Evolutionary conservation across 495 filamentous ascomycete species (phyloP).

Genomic region (Aspergillus olivimuriae): DNA sequence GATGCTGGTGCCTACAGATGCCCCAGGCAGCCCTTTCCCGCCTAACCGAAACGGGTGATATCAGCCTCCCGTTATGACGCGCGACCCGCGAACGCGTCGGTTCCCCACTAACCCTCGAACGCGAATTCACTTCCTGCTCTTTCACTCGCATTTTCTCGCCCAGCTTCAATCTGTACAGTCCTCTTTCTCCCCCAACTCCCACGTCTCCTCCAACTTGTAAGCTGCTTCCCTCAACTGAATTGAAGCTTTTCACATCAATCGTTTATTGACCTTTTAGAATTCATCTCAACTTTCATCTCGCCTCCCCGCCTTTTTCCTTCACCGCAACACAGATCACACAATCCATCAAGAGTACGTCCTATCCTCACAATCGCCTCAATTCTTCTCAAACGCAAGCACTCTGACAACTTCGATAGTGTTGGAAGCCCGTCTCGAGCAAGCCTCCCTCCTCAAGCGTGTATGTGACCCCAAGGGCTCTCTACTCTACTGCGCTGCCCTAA

Average conservation of each 20-base stretch:
- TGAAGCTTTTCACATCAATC: background rate
- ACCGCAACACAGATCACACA: conserved; percentile 11
- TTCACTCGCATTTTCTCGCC: conserved; percentile 19
- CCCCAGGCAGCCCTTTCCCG: background rate
- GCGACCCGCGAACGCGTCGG: conserved; percentile 21
- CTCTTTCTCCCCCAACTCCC: conserved; percentile 1
- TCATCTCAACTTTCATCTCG: conserved; percentile 5
- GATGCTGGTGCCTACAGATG: background rate
- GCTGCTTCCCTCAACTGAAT: background rate
- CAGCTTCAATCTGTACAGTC: conserved; percentile 11
- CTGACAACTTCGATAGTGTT: conserved; percentile 57
- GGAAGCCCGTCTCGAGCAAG: conserved; percentile 95
- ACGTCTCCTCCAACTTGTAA: background rate
- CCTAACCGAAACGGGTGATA: conserved; percentile 31
- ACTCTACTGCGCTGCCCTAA: conserved; percentile 1
- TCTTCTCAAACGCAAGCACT: background rate
- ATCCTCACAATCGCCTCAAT: too few relatives aligned
- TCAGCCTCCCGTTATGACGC: conserved; percentile 29
- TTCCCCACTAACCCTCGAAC: conserved; percentile 31
- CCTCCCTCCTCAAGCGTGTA: conserved; percentile 92
- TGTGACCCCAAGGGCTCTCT: conserved; percentile 10
- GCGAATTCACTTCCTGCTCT: conserved; percentile 24
- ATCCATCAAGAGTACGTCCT: conserved; percentile 32
- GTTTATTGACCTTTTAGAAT: background rate
- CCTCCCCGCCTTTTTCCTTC: background rate